Evolutionary conservation across 2,329 filamentous ascomycete species (phyloP).

Genomic region (Beauveria bassiana): DNA sequence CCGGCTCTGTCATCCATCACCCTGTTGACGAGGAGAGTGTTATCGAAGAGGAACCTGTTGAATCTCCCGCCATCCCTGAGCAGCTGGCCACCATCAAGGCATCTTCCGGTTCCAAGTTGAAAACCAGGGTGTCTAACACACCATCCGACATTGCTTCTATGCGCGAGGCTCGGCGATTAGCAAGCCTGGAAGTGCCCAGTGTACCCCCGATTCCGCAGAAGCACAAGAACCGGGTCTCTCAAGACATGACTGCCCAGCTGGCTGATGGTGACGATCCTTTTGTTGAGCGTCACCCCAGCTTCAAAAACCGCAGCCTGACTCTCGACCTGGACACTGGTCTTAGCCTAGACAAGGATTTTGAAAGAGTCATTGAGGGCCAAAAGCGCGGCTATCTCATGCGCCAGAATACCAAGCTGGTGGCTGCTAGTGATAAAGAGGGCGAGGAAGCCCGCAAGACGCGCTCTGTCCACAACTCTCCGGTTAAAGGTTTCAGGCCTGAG

Average conservation of each 20-base stretch:
- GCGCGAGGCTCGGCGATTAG: conserved; percentile 77
- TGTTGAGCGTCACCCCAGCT: conserved; percentile 59
- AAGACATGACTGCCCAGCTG: conserved; percentile 35
- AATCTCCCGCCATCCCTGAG: conserved; percentile 66
- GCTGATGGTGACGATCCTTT: conserved; percentile 32
- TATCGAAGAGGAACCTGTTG: conserved; percentile 31
- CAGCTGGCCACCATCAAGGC: conserved; percentile 83
- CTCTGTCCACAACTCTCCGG: conserved; percentile 59
- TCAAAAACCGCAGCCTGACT: conserved; percentile 76
- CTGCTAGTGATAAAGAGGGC: conserved; percentile 72
- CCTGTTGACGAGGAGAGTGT: conserved; percentile 38
- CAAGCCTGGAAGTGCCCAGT: conserved; percentile 63
- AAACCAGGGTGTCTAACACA: conserved; percentile 81
- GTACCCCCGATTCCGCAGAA: conserved; percentile 55
- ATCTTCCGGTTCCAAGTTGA: conserved; percentile 73
- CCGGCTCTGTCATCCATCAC: conserved; percentile 85
- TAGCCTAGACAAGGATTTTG: conserved; percentile 86
- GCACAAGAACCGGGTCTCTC: conserved; percentile 48
- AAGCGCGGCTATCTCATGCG: conserved; percentile 99
- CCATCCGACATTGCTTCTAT: conserved; percentile 77
- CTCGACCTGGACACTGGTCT: conserved; percentile 76
- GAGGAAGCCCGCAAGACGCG: conserved; percentile 49
- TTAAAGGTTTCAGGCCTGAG: conserved; percentile 73
- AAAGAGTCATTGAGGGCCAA: conserved; percentile 90
- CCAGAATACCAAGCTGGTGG: conserved; percentile 94